Conservation (phyloP, 78 protist genomes). For the Planoprotostelium fungivorum region DNA sequence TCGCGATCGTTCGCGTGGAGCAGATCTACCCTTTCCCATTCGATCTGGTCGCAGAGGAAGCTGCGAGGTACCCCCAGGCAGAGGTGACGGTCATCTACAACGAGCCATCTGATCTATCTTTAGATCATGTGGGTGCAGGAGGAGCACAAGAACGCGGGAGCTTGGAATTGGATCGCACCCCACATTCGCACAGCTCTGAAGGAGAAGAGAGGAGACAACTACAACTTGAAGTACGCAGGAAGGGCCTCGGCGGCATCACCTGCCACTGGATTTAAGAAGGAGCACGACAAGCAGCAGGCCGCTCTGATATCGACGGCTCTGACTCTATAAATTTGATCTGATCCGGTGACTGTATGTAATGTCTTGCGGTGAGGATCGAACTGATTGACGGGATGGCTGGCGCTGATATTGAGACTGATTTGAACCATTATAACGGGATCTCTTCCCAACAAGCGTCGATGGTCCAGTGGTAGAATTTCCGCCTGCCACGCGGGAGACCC, state of each 20-base stretch:
- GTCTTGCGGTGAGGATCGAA: too few relatives aligned
- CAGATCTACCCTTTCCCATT: slow-evolving; percentile 96
- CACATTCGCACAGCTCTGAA: slow-evolving; percentile 23
- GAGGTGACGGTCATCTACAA: not conserved
- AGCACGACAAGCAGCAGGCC: slow-evolving; percentile 2
- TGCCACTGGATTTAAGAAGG: slow-evolving; percentile 46
- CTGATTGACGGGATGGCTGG: too few relatives aligned
- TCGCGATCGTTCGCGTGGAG: slow-evolving; percentile 84
- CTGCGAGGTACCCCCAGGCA: slow-evolving; percentile 41
- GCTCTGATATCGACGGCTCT: not conserved
- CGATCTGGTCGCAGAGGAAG: slow-evolving; percentile 63
- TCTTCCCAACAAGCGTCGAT: too few relatives aligned
- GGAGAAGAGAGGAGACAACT: not conserved
- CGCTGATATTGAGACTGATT: too few relatives aligned
- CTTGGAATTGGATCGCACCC: slow-evolving; percentile 68
- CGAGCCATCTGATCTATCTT: not conserved
- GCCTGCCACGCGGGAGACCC: too few relatives aligned
- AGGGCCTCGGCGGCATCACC: slow-evolving; percentile 76
- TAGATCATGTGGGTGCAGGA: slow-evolving; percentile 88
- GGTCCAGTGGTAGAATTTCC: too few relatives aligned
- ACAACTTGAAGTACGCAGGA: slow-evolving; percentile 49
- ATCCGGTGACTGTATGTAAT: too few relatives aligned
- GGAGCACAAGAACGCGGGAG: slow-evolving; percentile 90
- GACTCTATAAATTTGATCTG: too few relatives aligned
- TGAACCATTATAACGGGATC: too few relatives aligned